Base-by-base conservation (phyloP, 495 filamentous ascomycete genomes). In the Xylaria scruposa region DNA sequence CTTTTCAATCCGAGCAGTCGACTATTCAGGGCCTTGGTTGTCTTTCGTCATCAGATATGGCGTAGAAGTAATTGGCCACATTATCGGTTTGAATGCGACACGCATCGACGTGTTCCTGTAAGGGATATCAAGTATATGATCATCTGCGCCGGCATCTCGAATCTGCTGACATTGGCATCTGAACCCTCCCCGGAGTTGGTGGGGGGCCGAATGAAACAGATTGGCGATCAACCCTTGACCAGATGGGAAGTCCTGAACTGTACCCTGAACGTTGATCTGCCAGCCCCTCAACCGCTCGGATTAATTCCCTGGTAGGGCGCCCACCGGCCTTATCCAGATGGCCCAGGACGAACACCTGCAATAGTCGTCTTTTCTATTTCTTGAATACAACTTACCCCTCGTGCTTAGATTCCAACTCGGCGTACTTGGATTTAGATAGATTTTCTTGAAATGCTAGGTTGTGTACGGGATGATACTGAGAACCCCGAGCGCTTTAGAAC, bases 141-240 rank as follows among this genome's bases (percentile, higher is more conserved):
- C 31, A 17, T 29, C n/a, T 21, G n/a, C 33, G 15, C 19, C 47
- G n/a, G 5, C 29, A 44, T 56, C 47, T 17, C 12, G 21, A 24
- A 56, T 56, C 65, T 58, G 49, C 65, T 67, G 65, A 67, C 33
- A 42, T 19, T 9, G 63, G 26, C 42, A 53, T 40, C 63, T 40
- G 46, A 31, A 36, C 42, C 29, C 29, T 31, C 42, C 15, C 42
- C 15, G 42, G 42, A 46, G 12, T 46, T 33, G 29, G 65, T 54
- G 49, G 65, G 49, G 65, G 31, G 31, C 53, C 10, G 12, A 38
- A n/a, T 54, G 64, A 67, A 54, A 56, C 65, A 67, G 33, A 56
- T 56, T 44, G 49, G 36, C 49, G 65, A 67, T 36, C 10, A 33
- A 67, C 31, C 46, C 46, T 15, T 47, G 44, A 47, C 62, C 17